Conservation (phyloP, 148 eudicot species). For the Cornus suecica region DNA sequence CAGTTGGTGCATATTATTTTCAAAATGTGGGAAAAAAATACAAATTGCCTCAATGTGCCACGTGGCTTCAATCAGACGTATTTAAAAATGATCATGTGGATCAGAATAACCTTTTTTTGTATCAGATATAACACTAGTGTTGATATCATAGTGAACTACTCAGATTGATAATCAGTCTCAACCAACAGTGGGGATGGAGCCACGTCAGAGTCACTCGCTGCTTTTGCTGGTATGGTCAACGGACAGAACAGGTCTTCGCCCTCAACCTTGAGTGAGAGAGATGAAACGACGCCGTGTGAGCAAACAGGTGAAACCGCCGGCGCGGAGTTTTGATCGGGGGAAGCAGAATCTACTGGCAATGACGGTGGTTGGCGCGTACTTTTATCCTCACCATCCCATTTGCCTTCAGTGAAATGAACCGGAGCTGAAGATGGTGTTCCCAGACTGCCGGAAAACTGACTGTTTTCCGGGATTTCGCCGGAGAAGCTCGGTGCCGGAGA, state of each 20-base stretch:
- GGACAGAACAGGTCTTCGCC: slow-evolving; percentile 22
- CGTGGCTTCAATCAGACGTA: neutral
- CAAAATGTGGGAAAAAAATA: too few relatives aligned
- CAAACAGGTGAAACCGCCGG: neutral
- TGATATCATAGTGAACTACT: too few relatives aligned
- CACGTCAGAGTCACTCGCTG: neutral
- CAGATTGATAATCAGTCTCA: neutral
- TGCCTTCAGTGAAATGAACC: neutral
- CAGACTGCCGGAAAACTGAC: neutral
- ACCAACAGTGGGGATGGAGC: slow-evolving; percentile 7
- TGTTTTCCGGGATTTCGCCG: too few relatives aligned
- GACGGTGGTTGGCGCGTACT: neutral
- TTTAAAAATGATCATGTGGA: neutral
- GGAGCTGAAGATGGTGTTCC: neutral
- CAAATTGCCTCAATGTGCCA: neutral
- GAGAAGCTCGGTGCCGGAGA: too few relatives aligned
- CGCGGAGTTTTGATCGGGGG: too few relatives aligned
- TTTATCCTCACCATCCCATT: too few relatives aligned
- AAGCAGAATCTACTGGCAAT: neutral
- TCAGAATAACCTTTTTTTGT: neutral
- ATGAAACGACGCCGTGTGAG: neutral
- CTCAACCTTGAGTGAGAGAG: neutral
- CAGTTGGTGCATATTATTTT: too few relatives aligned
- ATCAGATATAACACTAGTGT: neutral
- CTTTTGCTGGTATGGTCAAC: neutral